Percentiles rank a stretch among this genome's conserved stretches.
These are phyloP conservation scores for Simplicillium sp. DNA, from an alignment of 2,329 filamentous ascomycete genomes.

Conservation along the genomic window DNA sequence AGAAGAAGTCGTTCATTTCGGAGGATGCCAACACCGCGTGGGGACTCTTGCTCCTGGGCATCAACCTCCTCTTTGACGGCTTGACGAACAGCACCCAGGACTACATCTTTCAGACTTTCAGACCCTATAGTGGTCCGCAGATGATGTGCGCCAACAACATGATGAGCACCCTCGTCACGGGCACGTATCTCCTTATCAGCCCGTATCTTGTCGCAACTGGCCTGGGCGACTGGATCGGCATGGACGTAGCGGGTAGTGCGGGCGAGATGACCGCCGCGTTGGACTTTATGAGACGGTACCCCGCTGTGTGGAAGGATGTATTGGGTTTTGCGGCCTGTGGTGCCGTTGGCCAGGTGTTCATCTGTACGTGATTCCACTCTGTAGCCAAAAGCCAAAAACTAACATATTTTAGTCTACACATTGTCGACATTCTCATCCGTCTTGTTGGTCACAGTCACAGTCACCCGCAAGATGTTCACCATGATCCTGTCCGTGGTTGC, in stretches of 20 bases:
- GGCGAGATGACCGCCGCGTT: constrained; percentile 74
- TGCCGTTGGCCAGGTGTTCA: constrained; percentile 91
- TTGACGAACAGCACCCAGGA: constrained; percentile 96
- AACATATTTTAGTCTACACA: constrained; percentile 58
- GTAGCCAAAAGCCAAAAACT: too few relatives aligned
- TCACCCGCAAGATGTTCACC: constrained; percentile 97
- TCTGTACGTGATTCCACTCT: too few relatives aligned
- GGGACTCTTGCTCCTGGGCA: constrained; percentile 71
- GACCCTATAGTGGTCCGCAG: constrained; percentile 80
- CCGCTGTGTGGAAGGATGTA: constrained; percentile 76
- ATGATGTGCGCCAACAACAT: constrained; percentile 99
- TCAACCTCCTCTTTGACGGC: constrained; percentile 93
- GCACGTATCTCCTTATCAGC: constrained; percentile 63
- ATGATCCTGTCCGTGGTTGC: constrained; percentile 95
- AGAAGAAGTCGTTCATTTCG: constrained; percentile 36
- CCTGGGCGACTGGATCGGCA: constrained; percentile 55
- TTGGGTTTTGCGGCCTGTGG: constrained; percentile 84
- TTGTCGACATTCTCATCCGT: constrained; percentile 86
- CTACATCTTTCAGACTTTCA: constrained; percentile 76
- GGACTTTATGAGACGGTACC: constrained; percentile 70
- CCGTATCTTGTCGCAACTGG: constrained; percentile 69
- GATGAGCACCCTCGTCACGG: constrained; percentile 71
- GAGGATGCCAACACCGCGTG: constrained; percentile 57
- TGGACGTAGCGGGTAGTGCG: constrained; percentile 54
- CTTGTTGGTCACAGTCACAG: constrained; percentile 89